Percentiles rank a stretch among this genome's conserved stretches.
phyloP scores from a whole-genome alignment of 2,329 filamentous ascomycete genomes.

The Beauveria varroae region DNA sequence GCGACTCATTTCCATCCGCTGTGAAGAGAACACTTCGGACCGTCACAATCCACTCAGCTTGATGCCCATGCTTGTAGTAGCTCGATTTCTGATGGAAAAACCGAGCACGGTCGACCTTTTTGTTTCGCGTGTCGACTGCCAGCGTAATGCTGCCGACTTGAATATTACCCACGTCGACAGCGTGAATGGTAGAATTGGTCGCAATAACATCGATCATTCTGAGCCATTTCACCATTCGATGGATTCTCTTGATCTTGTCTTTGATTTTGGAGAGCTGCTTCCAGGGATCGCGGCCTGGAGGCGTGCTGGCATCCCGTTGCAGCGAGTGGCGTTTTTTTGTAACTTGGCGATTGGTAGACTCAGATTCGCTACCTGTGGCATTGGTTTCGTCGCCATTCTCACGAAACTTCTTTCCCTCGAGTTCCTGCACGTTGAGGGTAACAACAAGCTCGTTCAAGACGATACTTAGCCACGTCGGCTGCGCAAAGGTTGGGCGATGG shows the following conservation, averaged over 20 bases:
- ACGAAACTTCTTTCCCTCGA: slow-evolving; percentile 43
- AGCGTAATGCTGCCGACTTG: slow-evolving; percentile 79
- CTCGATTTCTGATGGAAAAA: slow-evolving; percentile 73
- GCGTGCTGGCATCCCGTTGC: slow-evolving; percentile 20
- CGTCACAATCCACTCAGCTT: slow-evolving; percentile 91
- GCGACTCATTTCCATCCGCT: slow-evolving; percentile 72
- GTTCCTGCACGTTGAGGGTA: slow-evolving; percentile 66
- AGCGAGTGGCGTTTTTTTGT: slow-evolving; percentile 12
- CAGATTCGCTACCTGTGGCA: slow-evolving; percentile 14
- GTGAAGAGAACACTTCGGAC: slow-evolving; percentile 84
- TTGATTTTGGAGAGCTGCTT: slow-evolving; percentile 69
- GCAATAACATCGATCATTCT: slow-evolving; percentile 84
- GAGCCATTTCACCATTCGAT: slow-evolving; percentile 82
- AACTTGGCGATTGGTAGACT: slow-evolving; percentile 6
- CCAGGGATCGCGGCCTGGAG: slow-evolving; percentile 58
- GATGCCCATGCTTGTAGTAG: slow-evolving; percentile 49
- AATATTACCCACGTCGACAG: slow-evolving; percentile 75
- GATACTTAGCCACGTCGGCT: slow-evolving; percentile 93
- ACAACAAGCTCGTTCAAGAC: slow-evolving; percentile 79
- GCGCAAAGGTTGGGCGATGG: slow-evolving; percentile 91
- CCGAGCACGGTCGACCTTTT: slow-evolving; percentile 83
- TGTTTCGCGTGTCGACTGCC: slow-evolving; percentile 82
- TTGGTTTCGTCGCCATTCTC: slow-evolving; percentile 21
- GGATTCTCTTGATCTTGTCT: slow-evolving; percentile 77
- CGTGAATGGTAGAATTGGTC: slow-evolving; percentile 66